Percentiles rank a stretch among this genome's conserved stretches.
Evolutionary conservation across 306 rosid genomes (phyloP).

Genomic region (Begonia masoniana): DNA sequence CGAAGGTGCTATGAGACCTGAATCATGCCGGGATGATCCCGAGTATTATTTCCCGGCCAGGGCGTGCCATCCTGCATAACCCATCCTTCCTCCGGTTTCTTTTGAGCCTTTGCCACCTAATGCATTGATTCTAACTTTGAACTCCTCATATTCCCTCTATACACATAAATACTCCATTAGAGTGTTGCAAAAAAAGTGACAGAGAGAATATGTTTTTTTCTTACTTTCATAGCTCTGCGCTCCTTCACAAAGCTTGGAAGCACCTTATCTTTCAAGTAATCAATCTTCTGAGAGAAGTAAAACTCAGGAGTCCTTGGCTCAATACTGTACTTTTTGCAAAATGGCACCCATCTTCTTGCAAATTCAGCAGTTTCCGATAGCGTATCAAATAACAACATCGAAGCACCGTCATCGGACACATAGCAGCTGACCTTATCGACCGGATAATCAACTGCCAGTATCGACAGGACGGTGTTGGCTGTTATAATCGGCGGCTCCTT

Average conservation of each 20-base stretch:
- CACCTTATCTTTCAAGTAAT: slow-evolving; percentile 89
- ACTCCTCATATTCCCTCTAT: slow-evolving; percentile 97
- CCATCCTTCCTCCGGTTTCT: slow-evolving; percentile 97
- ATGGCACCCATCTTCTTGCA: slow-evolving; percentile 89
- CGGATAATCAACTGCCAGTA: slow-evolving; percentile 81
- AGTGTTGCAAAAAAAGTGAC: not conserved
- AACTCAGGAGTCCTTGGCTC: slow-evolving; percentile 92
- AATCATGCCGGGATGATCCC: slow-evolving; percentile 97
- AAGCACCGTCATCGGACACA: slow-evolving; percentile 91
- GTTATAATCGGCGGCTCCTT: slow-evolving; percentile 88
- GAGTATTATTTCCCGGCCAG: slow-evolving; percentile 86
- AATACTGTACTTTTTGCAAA: slow-evolving; percentile 56
- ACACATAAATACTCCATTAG: not conserved
- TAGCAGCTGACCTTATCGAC: slow-evolving; percentile 70
- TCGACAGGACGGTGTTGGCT: slow-evolving; percentile 76
- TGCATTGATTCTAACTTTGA: slow-evolving; percentile 76
- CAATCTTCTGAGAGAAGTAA: slow-evolving; percentile 78
- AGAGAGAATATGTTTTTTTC: not conserved
- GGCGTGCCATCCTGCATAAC: slow-evolving; percentile 93
- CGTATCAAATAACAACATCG: slow-evolving; percentile 66
- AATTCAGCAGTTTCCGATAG: slow-evolving; percentile 76
- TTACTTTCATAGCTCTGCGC: slow-evolving; percentile 90
- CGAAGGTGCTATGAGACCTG: slow-evolving; percentile 39
- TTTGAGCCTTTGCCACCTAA: slow-evolving; percentile 77
- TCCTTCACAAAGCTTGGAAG: slow-evolving; percentile 73